Evolutionary conservation across 768 basidiomycete species (phyloP).

Genomic region (Butyriboletus loyo): DNA sequence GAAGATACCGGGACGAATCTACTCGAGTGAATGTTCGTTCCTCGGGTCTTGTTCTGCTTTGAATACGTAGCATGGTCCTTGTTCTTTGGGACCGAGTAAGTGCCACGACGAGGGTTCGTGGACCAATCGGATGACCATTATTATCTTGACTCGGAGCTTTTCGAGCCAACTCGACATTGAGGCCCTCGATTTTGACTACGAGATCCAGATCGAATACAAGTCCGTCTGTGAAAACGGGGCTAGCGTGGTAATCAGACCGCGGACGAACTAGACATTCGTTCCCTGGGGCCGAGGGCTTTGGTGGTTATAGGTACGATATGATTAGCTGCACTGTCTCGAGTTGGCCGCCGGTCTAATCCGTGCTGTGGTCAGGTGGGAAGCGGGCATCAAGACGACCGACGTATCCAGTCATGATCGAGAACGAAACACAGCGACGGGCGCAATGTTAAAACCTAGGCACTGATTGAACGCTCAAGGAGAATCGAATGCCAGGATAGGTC

Average conservation of each 20-base stretch:
- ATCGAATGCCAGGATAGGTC: background rate
- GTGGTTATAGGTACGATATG: conserved; percentile 9
- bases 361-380: conserved; percentile 7
- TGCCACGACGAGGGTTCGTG: conserved; percentile 14
- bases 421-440: background rate
- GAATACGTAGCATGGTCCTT: too few relatives aligned
- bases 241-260: conserved; percentile 24
- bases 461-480: conserved; percentile 1
- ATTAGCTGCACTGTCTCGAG: conserved; percentile 5
- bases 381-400: conserved; percentile 1
- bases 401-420: background rate
- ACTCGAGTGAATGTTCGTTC: background rate
- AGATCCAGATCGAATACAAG: conserved; percentile 14
- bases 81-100: conserved; percentile 5
- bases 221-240: conserved; percentile 15
- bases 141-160: conserved; percentile 5
- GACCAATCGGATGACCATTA: conserved; percentile 11
- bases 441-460: background rate
- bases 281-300: conserved; percentile 30
- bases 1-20: conserved; percentile 17
- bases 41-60: too few relatives aligned
- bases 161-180: conserved; percentile 2
- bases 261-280: conserved; percentile 8
- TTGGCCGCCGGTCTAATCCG: background rate
- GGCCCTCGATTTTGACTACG: conserved; percentile 22